Base-by-base conservation (phyloP, 768 basidiomycete species). In the Solioccasus polychromus region DNA sequence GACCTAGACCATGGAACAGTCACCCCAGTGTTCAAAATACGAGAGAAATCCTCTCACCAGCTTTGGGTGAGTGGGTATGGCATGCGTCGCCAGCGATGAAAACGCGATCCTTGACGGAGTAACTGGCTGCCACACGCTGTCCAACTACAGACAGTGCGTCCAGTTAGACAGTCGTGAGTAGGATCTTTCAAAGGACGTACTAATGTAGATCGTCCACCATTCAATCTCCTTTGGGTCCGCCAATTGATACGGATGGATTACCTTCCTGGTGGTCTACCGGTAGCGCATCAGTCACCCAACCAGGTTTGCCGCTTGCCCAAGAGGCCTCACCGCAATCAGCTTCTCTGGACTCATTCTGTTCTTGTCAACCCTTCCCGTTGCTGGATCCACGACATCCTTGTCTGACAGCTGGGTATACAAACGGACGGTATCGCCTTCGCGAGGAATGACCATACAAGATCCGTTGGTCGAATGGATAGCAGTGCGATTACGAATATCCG, bases 71-170 rank as follows among this genome's bases (percentile, higher is more conserved):
- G 62, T 82, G 81, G 1, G 80, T 82, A 57, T 82, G 82, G 47
- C 83, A 86, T 0, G 85, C 86, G 59, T 88, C 87, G 0, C 87
- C 87, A 1, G 79, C 82, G 44, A 90, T 87, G 61, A 89, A 88
- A 2, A 87, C 74, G 1, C 87, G 76, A 3, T 84, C 73, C n/a
- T 76, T 60, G 3, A 75, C 64, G 19, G 79, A 78, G 61, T 75
- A 89, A 10, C 67, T 69, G 5, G 82, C 76, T 6, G 86, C 85
- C 2, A 89, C 80, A 11, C 86, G 78, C 56, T 89, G 88, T 2
- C 85, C 85, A 46, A 88, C 86, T 85, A 35, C 15, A 23, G 10
- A 4, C 14, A 30, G 14, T 15, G 26, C 38, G 36, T 15, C 30
- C 10, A 5, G 7, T 34, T 26, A 35, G 26, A 50, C 44, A 23